phyloP scores from a whole-genome alignment of 257 asterid species.

The Nemophila menziesii region DNA sequence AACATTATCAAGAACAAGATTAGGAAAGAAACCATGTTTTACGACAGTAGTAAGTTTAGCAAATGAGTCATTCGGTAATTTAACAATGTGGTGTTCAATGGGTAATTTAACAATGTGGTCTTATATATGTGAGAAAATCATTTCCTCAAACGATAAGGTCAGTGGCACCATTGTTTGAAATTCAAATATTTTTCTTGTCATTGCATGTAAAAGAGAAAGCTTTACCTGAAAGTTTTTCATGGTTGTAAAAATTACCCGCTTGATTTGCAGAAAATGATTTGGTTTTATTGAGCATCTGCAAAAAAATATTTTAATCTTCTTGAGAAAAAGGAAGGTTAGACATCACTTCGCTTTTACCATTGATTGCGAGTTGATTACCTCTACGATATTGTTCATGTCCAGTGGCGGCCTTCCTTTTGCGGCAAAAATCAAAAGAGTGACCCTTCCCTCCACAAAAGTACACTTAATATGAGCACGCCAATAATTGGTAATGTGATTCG shows the following conservation, averaged over 20 bases:
- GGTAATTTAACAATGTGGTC: too few relatives aligned
- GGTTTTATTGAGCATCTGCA: too few relatives aligned
- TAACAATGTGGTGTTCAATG: not conserved
- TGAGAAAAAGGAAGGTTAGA: too few relatives aligned
- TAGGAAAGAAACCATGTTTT: not conserved
- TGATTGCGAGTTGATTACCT: too few relatives aligned
- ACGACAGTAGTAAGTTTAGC: conserved; percentile 1
- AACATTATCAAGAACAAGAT: conserved; percentile 6
- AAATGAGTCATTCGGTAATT: conserved; percentile 3
- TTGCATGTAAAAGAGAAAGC: not conserved
- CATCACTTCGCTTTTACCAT: too few relatives aligned
- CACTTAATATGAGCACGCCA: not conserved
- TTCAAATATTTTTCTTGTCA: conserved; percentile 2
- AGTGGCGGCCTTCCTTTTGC: not conserved
- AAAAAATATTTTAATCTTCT: too few relatives aligned
- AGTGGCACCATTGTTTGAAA: conserved; percentile 6
- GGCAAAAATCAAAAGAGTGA: not conserved
- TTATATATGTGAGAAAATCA: not conserved
- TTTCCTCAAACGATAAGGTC: conserved; percentile 1
- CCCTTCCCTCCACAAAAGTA: not conserved
- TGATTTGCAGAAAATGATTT: too few relatives aligned
- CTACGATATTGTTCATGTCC: not conserved
- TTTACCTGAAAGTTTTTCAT: conserved; percentile 8
- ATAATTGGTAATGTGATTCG: not conserved
- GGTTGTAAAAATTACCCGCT: not conserved